Evolutionary conservation across 2,329 filamentous ascomycete genomes (phyloP).

Genomic region (Cercospora zeae-maydis): DNA sequence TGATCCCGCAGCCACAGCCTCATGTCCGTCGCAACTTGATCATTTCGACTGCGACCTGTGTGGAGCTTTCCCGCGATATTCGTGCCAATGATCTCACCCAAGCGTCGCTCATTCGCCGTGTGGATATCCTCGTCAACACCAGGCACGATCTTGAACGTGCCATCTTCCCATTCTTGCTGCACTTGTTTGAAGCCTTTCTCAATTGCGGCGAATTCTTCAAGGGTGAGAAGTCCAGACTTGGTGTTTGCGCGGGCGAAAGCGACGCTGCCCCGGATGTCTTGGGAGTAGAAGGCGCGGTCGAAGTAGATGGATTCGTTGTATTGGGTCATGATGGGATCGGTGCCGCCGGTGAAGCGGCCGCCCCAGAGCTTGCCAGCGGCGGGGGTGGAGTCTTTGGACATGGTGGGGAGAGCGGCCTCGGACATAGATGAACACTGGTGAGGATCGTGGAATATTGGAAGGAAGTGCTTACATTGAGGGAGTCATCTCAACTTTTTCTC

Average conservation of each 20-base stretch:
- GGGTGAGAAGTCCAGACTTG: constrained; percentile 68
- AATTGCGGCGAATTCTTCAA: constrained; percentile 69
- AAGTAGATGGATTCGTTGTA: constrained; percentile 81
- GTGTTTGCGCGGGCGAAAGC: constrained; percentile 78
- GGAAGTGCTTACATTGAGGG: not conserved
- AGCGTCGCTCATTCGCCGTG: constrained; percentile 52
- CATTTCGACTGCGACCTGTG: constrained; percentile 80
- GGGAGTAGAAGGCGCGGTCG: constrained; percentile 71
- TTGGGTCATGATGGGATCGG: constrained; percentile 80
- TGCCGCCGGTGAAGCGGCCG: constrained; percentile 63
- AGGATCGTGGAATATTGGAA: not conserved
- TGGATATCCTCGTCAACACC: constrained; percentile 54
- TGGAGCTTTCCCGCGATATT: constrained; percentile 84
- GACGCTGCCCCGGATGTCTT: constrained; percentile 77
- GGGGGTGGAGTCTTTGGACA: constrained; percentile 22
- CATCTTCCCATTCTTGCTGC: constrained; percentile 48
- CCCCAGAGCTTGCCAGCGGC: constrained; percentile 55
- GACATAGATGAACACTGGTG: not conserved
- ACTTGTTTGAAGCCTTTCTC: constrained; percentile 65
- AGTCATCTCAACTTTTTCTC: constrained; percentile 11
- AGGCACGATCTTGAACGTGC: constrained; percentile 46
- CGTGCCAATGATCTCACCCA: constrained; percentile 81
- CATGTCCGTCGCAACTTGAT: constrained; percentile 89
- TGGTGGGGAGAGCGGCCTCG: not conserved
- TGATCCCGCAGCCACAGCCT: constrained; percentile 80